phyloP scores from a whole-genome alignment of 2,329 filamentous ascomycete species.

The Aspergillus candidus region DNA sequence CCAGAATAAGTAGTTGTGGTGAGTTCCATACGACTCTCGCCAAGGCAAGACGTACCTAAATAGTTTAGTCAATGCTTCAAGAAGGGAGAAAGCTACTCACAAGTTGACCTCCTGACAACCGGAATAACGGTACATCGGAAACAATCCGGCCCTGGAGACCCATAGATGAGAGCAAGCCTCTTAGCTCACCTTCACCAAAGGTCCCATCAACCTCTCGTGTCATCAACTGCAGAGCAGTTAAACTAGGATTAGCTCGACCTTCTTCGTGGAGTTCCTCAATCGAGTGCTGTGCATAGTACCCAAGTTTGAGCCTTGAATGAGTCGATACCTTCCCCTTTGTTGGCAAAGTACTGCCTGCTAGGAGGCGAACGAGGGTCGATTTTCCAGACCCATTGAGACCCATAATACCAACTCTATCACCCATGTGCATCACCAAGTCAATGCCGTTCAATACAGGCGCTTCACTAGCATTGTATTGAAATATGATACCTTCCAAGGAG shows the following conservation, averaged over 20 bases:
- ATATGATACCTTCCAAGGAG: conserved; percentile 63
- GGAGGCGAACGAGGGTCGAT: conserved; percentile 66
- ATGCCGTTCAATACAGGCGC: conserved; percentile 55
- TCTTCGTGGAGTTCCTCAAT: conserved; percentile 61
- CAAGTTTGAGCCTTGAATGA: conserved; percentile 64
- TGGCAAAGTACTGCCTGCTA: conserved; percentile 56
- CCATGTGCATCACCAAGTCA: conserved; percentile 63
- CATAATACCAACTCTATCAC: conserved; percentile 67
- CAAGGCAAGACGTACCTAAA: conserved; percentile 54
- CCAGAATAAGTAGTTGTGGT: conserved; percentile 68
- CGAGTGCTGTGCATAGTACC: conserved; percentile 75
- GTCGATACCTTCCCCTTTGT: conserved; percentile 56
- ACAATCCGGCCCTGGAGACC: conserved; percentile 65
- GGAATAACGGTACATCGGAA: conserved; percentile 65
- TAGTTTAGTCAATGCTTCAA: background rate
- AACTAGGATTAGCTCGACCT: conserved; percentile 44
- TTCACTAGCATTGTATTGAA: conserved; percentile 51
- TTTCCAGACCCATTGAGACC: conserved; percentile 80
- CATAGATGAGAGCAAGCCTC: conserved; percentile 61
- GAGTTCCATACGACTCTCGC: conserved; percentile 62
- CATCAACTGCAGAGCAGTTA: conserved; percentile 63
- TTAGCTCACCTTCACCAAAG: conserved; percentile 61
- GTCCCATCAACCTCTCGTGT: conserved; percentile 47
- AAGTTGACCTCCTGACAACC: conserved; percentile 73
- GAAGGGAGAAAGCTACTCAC: conserved; percentile 40